phyloP scores from a whole-genome alignment of 2,329 filamentous ascomycete genomes.

The Penicillium sp. region DNA sequence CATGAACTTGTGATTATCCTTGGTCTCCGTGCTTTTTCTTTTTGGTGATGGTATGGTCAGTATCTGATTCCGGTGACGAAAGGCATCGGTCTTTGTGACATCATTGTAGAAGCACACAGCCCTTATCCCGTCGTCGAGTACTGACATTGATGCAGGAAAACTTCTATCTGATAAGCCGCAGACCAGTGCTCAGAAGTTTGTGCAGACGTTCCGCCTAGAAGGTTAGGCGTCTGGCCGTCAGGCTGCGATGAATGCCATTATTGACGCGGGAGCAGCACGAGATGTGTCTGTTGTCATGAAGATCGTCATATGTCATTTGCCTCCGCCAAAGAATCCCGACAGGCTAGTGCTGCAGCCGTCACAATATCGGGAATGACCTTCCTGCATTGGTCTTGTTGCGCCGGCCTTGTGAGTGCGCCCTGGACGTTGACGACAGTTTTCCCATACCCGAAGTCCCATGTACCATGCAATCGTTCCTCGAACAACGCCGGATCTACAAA shows the following conservation, averaged over 20 bases:
- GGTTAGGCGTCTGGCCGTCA: too few species aligned
- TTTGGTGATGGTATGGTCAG: conserved; percentile 1
- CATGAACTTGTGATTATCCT: conserved; percentile 1
- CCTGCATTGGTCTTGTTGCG: neutral
- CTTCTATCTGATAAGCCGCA: too few species aligned
- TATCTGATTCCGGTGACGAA: conserved; percentile 5
- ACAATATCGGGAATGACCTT: neutral
- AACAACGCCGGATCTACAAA: conserved; percentile 15
- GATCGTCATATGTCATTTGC: conserved; percentile 9
- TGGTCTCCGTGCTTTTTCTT: neutral
- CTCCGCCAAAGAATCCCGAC: conserved; percentile 4
- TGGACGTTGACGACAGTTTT: neutral
- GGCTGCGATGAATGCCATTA: too few species aligned
- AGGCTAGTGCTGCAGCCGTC: neutral
- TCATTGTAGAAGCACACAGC: conserved; percentile 14
- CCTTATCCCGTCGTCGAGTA: neutral
- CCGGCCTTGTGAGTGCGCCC: neutral
- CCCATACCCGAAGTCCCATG: neutral
- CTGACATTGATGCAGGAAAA: neutral
- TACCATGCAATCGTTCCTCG: conserved; percentile 16
- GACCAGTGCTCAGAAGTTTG: too few species aligned
- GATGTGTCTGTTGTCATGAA: conserved; percentile 4
- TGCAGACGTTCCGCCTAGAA: too few species aligned
- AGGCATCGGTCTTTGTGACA: conserved; percentile 13
- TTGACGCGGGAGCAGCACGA: conserved; percentile 12